A percentile compares a stretch with the other conserved stretches of the same genome.
These are phyloP conservation scores for Trifolium subterraneum DNA, from an alignment of 306 rosid species.

Conservation along the genomic window DNA sequence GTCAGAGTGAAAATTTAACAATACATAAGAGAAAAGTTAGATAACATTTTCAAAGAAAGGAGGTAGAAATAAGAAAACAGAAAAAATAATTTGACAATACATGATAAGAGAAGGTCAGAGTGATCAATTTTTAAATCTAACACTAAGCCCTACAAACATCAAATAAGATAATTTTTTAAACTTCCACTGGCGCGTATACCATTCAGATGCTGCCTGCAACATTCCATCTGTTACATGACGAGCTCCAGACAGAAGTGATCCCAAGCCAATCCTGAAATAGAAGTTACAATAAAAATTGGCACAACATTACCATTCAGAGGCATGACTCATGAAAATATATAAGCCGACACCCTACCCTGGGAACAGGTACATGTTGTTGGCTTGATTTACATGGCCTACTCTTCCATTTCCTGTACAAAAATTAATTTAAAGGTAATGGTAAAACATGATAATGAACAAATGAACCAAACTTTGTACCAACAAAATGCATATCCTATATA, in stretches of 20 bases:
- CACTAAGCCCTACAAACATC: slow-evolving; percentile 26
- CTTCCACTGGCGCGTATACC: slow-evolving; percentile 54
- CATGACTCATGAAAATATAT: slow-evolving; percentile 17
- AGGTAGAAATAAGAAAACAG: slow-evolving; percentile 7
- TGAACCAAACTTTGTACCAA: slow-evolving; percentile 28
- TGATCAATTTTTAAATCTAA: slow-evolving; percentile 11
- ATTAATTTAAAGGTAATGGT: slow-evolving; percentile 20
- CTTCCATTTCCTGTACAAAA: slow-evolving; percentile 79
- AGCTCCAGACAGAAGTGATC: slow-evolving; percentile 92
- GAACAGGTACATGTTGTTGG: slow-evolving; percentile 97
- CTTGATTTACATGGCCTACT: slow-evolving; percentile 95
- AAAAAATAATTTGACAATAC: slow-evolving; percentile 13
- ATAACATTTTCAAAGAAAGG: slow-evolving; percentile 27
- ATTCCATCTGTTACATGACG: slow-evolving; percentile 84
- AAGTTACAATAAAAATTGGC: slow-evolving; percentile 35
- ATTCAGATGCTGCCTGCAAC: slow-evolving; percentile 98
- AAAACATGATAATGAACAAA: slow-evolving; percentile 31
- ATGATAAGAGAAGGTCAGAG: slow-evolving; percentile 25
- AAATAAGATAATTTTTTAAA: slow-evolving; percentile 27
- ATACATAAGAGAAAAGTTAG: slow-evolving; percentile 10
- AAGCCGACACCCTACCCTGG: slow-evolving; percentile 74
- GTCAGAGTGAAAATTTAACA: neutral
- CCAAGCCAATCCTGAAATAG: slow-evolving; percentile 88
- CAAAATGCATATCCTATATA: slow-evolving; percentile 31
- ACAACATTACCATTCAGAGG: slow-evolving; percentile 11